Evolutionary conservation across 2,329 filamentous ascomycete genomes (phyloP).

Genomic region (Fragosphaeria purpurea): DNA sequence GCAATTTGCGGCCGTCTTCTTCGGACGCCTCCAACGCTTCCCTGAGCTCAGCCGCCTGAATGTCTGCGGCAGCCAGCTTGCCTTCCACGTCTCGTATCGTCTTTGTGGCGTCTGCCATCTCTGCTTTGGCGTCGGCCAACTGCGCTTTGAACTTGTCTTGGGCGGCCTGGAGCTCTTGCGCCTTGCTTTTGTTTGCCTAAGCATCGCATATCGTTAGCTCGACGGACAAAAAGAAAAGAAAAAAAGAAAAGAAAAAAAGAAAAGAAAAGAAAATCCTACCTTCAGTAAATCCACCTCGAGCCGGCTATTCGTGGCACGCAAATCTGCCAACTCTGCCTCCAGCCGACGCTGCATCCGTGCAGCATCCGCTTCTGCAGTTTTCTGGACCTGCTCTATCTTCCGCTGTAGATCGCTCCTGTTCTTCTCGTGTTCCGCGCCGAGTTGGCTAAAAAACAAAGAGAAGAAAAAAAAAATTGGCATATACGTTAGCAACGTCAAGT

Average conservation of each 20-base stretch:
- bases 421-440: slow-evolving; percentile 17
- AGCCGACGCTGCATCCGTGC: slow-evolving; percentile 37
- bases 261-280: slow-evolving; percentile 23
- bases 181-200: slow-evolving; percentile 49
- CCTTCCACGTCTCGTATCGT: slow-evolving; percentile 20
- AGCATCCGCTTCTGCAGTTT: slow-evolving; percentile 36
- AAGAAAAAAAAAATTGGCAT: too few relatives aligned
- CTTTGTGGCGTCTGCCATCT: slow-evolving; percentile 11
- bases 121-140: slow-evolving; percentile 17
- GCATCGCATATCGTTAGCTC: not conserved
- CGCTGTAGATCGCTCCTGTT: slow-evolving; percentile 8
- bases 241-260: not conserved
- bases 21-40: slow-evolving; percentile 20
- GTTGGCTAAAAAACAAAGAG: slow-evolving; percentile 2
- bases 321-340: slow-evolving; percentile 54
- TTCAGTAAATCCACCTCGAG: slow-evolving; percentile 55
- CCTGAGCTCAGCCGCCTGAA: slow-evolving; percentile 11
- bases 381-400: slow-evolving; percentile 31
- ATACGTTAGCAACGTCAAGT: too few relatives aligned
- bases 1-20: slow-evolving; percentile 18
- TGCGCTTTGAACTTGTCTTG: slow-evolving; percentile 39
- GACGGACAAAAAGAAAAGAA: not conserved
- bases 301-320: slow-evolving; percentile 49
- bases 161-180: slow-evolving; percentile 48
- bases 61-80: slow-evolving; percentile 17